These are phyloP conservation scores for Abortiporus biennis DNA, from an alignment of 1,284 basidiomycete species.

Conservation along the genomic window DNA sequence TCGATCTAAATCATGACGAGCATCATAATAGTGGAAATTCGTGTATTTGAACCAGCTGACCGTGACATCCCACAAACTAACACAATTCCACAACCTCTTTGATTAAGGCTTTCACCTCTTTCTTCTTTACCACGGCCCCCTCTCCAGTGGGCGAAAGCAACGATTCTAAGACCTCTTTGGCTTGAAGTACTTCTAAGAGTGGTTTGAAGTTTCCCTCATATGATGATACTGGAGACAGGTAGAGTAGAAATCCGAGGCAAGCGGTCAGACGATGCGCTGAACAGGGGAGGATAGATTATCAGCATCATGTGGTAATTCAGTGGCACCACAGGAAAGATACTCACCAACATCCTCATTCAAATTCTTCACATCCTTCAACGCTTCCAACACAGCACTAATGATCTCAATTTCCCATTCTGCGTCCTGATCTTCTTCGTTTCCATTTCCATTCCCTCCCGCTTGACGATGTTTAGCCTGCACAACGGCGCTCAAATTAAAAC, in stretches of 20 bases:
- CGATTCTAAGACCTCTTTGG: constrained; percentile 39
- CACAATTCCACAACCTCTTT: constrained; percentile 56
- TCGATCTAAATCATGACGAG: too few species aligned
- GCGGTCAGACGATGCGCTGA: constrained; percentile 77
- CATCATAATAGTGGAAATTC: too few species aligned
- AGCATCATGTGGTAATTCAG: constrained; percentile 2
- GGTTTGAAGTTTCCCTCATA: constrained; percentile 46
- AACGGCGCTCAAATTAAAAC: constrained; percentile 68
- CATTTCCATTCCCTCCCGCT: constrained; percentile 25
- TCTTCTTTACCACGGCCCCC: constrained; percentile 55
- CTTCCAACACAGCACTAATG: constrained; percentile 72
- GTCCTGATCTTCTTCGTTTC: constrained; percentile 37
- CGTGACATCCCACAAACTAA: constrained; percentile 1
- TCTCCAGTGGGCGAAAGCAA: constrained; percentile 44
- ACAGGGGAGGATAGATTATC: not conserved
- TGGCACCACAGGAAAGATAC: constrained; percentile 27
- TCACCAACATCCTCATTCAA: constrained; percentile 74
- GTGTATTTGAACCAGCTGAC: too few species aligned
- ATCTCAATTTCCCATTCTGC: constrained; percentile 85
- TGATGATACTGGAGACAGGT: constrained; percentile 62
- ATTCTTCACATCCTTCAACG: constrained; percentile 59
- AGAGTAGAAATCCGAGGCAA: constrained; percentile 66
- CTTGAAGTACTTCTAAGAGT: constrained; percentile 69
- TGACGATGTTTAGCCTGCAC: constrained; percentile 56
- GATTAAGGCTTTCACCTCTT: constrained; percentile 55